These are phyloP conservation scores for Suillus subalutaceus DNA, from an alignment of 768 basidiomycete genomes.

Conservation along the genomic window DNA sequence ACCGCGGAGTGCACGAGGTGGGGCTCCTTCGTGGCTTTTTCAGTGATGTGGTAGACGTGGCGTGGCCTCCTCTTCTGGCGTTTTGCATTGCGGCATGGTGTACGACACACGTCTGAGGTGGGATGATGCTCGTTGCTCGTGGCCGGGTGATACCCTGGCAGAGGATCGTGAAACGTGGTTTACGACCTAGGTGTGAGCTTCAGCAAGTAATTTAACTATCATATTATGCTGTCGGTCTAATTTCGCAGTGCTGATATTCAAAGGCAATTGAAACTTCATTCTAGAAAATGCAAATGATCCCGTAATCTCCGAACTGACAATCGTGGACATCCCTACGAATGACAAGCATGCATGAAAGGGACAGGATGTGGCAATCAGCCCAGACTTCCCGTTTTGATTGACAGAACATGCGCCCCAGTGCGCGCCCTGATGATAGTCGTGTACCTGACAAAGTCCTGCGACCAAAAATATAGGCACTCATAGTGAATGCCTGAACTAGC, in stretches of 20 bases:
- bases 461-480: background rate
- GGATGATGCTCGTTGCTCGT: background rate
- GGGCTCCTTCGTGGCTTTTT: slow-evolving; percentile 33
- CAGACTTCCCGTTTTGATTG: background rate
- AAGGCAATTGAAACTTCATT: background rate
- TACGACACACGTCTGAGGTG: slow-evolving; percentile 28
- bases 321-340: background rate
- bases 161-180: background rate
- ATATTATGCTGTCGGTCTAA: background rate
- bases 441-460: background rate
- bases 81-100: slow-evolving; percentile 39
- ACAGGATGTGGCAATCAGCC: background rate
- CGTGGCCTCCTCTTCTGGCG: slow-evolving; percentile 39
- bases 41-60: slow-evolving; percentile 35
- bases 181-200: background rate
- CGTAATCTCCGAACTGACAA: slow-evolving; percentile 7
- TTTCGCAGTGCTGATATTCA: background rate
- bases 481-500: background rate
- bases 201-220: background rate
- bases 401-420: background rate
- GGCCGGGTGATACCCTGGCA: background rate
- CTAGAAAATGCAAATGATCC: background rate
- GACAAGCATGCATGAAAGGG: background rate
- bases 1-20: slow-evolving; percentile 19
- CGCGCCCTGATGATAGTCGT: background rate